These are phyloP conservation scores for Puccinia hordei DNA, from an alignment of 1,284 basidiomycete species.

Conservation along the genomic window DNA sequence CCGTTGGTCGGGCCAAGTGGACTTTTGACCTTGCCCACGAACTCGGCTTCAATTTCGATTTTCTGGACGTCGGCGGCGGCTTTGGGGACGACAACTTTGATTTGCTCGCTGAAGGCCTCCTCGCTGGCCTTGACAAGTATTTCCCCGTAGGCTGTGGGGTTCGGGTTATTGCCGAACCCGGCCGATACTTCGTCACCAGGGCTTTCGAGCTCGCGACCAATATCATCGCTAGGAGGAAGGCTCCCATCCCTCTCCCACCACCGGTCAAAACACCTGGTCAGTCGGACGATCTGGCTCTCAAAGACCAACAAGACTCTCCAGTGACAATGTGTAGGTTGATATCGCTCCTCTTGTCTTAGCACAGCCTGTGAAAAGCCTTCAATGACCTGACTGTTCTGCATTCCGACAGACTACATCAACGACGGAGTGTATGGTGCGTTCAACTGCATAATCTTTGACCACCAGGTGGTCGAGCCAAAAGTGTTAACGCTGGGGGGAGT, in stretches of 20 bases:
- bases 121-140: conserved; percentile 72
- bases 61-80: conserved; percentile 89
- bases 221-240: conserved; percentile 77
- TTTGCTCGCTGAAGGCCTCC: conserved; percentile 73
- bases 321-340: conserved; percentile 68
- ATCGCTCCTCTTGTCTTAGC: neutral
- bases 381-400: neutral
- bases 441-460: conserved; percentile 94
- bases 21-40: conserved; percentile 86
- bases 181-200: conserved; percentile 86
- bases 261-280: neutral
- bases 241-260: conserved; percentile 54
- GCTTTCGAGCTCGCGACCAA: conserved; percentile 92
- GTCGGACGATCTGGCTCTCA: neutral
- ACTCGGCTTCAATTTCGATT: conserved; percentile 76
- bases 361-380: neutral
- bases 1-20: conserved; percentile 75
- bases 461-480: conserved; percentile 81
- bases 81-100: conserved; percentile 91
- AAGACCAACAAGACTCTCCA: conserved; percentile 58
- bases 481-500: conserved; percentile 66
- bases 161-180: conserved; percentile 92
- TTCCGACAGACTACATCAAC: conserved; percentile 76
- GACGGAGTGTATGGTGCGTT: conserved; percentile 98
- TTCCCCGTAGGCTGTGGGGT: conserved; percentile 80